A percentile compares a stretch with the other conserved stretches of the same genome.
These are phyloP conservation scores for Coniosporium tulheliwenetii DNA, from an alignment of 2,329 filamentous ascomycete genomes.

Conservation along the genomic window DNA sequence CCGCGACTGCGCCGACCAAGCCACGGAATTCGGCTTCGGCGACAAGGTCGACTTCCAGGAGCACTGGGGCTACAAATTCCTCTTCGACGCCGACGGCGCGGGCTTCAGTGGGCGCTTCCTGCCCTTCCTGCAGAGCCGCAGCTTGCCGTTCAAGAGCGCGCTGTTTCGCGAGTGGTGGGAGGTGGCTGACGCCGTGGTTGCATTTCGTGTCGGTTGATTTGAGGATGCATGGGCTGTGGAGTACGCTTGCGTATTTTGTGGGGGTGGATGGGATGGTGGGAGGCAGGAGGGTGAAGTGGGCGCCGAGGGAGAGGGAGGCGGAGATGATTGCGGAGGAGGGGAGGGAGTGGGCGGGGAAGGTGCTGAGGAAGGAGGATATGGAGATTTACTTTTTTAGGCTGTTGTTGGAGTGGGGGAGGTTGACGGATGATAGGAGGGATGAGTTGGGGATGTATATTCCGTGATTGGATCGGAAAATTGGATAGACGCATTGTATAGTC, in stretches of 20 bases:
- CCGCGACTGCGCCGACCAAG: constrained; percentile 37
- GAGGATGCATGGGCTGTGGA: constrained; percentile 72
- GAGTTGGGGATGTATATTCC: constrained; percentile 17
- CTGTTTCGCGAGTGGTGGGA: constrained; percentile 91
- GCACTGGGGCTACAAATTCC: constrained; percentile 58
- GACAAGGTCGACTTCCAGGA: constrained; percentile 34
- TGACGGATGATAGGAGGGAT: constrained; percentile 47
- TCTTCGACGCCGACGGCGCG: constrained; percentile 92
- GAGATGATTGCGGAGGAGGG: constrained; percentile 37
- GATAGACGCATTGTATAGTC: not conserved
- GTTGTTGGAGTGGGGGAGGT: constrained; percentile 42
- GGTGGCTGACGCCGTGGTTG: constrained; percentile 83
- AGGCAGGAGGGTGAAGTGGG: constrained; percentile 34
- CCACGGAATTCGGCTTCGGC: constrained; percentile 33
- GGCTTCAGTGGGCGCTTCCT: constrained; percentile 93
- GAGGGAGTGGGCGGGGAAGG: constrained; percentile 36
- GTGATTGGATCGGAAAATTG: not conserved
- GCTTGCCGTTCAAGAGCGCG: constrained; percentile 78
- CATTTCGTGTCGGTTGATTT: constrained; percentile 81
- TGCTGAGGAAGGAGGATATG: constrained; percentile 42
- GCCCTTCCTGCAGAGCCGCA: constrained; percentile 68
- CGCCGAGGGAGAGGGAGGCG: constrained; percentile 32
- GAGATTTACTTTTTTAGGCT: constrained; percentile 45
- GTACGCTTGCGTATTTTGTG: constrained; percentile 67
- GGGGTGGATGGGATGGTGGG: constrained; percentile 32